phyloP scores from a whole-genome alignment of 345 rosid genomes.

The Capsella bursapastoris region DNA sequence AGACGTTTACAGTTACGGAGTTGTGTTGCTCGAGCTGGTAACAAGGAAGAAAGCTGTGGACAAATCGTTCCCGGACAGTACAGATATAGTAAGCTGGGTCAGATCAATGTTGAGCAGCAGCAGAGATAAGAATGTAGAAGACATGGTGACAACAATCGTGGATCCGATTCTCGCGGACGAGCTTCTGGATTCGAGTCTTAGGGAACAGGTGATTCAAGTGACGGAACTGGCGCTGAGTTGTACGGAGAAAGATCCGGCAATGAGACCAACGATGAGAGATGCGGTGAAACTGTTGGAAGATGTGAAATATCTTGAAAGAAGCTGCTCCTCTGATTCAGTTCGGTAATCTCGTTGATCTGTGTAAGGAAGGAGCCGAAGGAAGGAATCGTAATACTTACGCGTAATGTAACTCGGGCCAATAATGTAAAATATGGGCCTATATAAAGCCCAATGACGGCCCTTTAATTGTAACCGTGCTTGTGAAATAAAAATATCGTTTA shows the following conservation, averaged over 20 bases:
- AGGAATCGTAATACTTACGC: too few relatives aligned
- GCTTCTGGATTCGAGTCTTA: constrained; percentile 54
- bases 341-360: too few relatives aligned
- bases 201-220: constrained; percentile 56
- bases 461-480: background rate
- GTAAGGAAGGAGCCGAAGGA: background rate
- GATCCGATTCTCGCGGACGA: constrained; percentile 57
- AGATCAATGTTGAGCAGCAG: constrained; percentile 49
- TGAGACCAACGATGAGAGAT: constrained; percentile 72
- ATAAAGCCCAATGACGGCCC: constrained; percentile 14
- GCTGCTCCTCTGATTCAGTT: constrained; percentile 15
- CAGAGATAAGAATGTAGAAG: constrained; percentile 24
- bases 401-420: constrained; percentile 13
- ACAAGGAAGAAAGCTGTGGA: constrained; percentile 61
- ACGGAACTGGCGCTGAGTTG: constrained; percentile 63
- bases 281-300: constrained; percentile 60
- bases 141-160: constrained; percentile 47
- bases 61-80: constrained; percentile 43
- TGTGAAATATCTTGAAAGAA: constrained; percentile 35
- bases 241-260: constrained; percentile 58
- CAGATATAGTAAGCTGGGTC: constrained; percentile 59
- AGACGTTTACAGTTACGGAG: constrained; percentile 74
- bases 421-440: constrained; percentile 24
- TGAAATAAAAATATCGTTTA: background rate
- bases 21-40: constrained; percentile 68